Conservation (phyloP, 2,329 filamentous ascomycete genomes). For the Aspergillus brunneoviolaceus region DNA sequence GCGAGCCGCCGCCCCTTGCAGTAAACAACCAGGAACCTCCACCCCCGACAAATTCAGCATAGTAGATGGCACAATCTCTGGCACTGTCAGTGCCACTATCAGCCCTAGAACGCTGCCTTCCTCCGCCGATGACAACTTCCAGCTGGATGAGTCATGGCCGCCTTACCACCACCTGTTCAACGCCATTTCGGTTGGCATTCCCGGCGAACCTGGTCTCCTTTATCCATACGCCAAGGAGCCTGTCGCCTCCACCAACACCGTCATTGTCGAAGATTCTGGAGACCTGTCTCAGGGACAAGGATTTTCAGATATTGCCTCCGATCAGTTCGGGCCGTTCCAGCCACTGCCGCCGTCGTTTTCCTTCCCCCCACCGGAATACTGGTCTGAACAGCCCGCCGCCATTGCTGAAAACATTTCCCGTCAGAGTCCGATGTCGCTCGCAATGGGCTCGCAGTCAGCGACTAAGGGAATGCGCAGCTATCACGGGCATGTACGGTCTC, state of each 20-base stretch:
- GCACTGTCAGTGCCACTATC: constrained; percentile 36
- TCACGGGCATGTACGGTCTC: constrained; percentile 28
- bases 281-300: constrained; percentile 30
- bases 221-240: constrained; percentile 36
- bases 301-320: constrained; percentile 30
- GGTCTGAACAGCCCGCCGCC: constrained; percentile 23
- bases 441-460: constrained; percentile 23
- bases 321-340: constrained; percentile 32
- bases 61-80: constrained; percentile 29
- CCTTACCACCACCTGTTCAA: constrained; percentile 39
- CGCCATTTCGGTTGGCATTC: constrained; percentile 31
- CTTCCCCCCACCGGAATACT: constrained; percentile 29
- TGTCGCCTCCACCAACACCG: constrained; percentile 26
- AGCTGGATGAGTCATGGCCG: constrained; percentile 39
- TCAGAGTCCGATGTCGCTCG: constrained; percentile 11
- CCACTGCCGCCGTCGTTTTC: constrained; percentile 31
- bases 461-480: constrained; percentile 26
- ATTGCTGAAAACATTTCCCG: constrained; percentile 9
- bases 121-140: constrained; percentile 40
- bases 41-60: constrained; percentile 35
- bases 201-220: constrained; percentile 33
- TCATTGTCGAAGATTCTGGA: constrained; percentile 38
- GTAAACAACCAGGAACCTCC: constrained; percentile 31
- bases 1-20: constrained; percentile 16
- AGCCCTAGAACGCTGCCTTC: constrained; percentile 39